phyloP scores from a whole-genome alignment of 345 rosid genomes.

The Aegle marmelos region DNA sequence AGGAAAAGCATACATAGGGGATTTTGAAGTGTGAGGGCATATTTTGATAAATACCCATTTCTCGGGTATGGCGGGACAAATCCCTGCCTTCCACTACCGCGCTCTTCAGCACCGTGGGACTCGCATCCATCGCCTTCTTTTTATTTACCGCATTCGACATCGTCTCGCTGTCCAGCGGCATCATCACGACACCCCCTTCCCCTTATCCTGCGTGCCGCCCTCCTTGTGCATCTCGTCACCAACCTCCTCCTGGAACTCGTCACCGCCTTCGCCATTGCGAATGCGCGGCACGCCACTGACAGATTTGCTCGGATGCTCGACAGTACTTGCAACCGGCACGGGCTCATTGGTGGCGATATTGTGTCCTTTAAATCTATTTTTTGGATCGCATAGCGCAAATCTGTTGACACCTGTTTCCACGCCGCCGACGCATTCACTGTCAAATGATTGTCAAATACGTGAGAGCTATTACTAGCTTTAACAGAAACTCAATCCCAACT shows the following conservation, averaged over 20 bases:
- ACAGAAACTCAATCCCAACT: background rate
- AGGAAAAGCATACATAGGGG: too few relatives aligned
- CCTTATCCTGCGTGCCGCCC: conserved; percentile 32
- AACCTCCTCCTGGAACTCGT: conserved; percentile 15
- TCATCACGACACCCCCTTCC: conserved; percentile 81
- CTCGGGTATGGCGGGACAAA: too few relatives aligned
- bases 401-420: conserved; percentile 43
- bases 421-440: conserved; percentile 48
- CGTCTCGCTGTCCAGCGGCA: conserved; percentile 97
- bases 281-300: conserved; percentile 62
- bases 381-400: conserved; percentile 26
- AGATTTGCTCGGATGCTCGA: conserved; percentile 55
- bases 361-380: conserved; percentile 25
- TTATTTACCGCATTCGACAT: conserved; percentile 68
- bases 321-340: conserved; percentile 48
- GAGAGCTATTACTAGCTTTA: background rate
- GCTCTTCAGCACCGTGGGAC: conserved; percentile 86
- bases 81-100: conserved; percentile 94
- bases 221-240: conserved; percentile 25
- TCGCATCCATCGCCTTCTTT: conserved; percentile 90
- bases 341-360: conserved; percentile 57
- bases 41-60: too few relatives aligned
- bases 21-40: too few relatives aligned
- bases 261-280: conserved; percentile 8
- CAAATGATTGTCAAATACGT: background rate